These are phyloP conservation scores for Adansonia gregorii DNA, from an alignment of 441 rosid genomes.

Conservation along the genomic window DNA sequence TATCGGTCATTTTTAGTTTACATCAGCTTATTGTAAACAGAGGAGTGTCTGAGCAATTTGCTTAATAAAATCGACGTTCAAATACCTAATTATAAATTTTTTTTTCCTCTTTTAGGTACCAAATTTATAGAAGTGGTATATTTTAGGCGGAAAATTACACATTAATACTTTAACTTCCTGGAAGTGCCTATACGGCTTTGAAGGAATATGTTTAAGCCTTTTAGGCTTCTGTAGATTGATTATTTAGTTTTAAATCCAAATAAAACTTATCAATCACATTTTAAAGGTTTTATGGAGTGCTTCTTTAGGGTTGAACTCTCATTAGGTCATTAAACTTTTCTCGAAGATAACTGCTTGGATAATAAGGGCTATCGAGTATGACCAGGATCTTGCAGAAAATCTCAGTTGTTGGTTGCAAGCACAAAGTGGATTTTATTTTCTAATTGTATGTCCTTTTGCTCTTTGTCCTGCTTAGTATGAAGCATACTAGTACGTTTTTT, in stretches of 20 bases:
- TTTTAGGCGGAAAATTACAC: too few species aligned
- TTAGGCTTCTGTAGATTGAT: background rate
- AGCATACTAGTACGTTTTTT: background rate
- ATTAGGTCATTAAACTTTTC: background rate
- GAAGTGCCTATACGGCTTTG: background rate
- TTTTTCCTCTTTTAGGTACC: too few species aligned
- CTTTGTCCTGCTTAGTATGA: background rate
- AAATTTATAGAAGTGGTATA: too few species aligned
- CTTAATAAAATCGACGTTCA: too few species aligned
- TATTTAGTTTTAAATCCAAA: background rate
- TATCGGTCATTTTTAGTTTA: too few species aligned
- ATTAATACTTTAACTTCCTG: background rate
- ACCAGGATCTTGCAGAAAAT: background rate
- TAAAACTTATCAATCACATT: background rate
- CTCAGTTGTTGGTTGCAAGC: too few species aligned
- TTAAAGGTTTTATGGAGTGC: background rate
- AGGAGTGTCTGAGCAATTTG: too few species aligned
- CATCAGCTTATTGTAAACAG: too few species aligned
- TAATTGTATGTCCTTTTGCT: background rate
- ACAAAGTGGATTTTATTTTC: conserved; percentile 5
- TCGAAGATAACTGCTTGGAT: background rate
- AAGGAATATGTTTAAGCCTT: background rate
- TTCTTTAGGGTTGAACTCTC: background rate
- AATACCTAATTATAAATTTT: too few species aligned
- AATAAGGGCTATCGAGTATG: background rate